Base-by-base conservation (phyloP, 768 basidiomycete species). In the Tephrocybe sp. region DNA sequence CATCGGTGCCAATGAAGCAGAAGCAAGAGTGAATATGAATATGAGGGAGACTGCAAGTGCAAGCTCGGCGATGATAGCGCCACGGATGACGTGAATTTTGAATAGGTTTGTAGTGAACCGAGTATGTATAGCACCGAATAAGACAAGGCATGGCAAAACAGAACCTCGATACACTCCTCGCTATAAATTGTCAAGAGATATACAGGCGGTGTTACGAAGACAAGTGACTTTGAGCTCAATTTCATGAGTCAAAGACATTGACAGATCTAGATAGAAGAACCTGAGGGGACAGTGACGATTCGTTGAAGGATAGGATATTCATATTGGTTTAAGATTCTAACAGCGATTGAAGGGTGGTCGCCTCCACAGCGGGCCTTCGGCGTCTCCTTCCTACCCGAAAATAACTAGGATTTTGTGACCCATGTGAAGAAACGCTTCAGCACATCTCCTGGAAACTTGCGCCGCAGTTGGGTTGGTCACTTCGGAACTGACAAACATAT, bases 351-450 rank as follows among this genome's bases (percentile, higher is more conserved):
- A 89, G 66, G 2, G 71, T 67, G 23, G 61, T 57, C 3, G 83
- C 70, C 61, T 88, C 86, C 48, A 68, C 23, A 83, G 58, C 25
- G 85, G 85, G 2, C 86, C 87, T 40, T 68, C 75, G 10, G 72
- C 70, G 55, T 88, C 86, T 14, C 86, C 87, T 66, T 88, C 87
- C 0, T 63, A 60, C 3, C 86, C 86, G 45, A 83, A 73, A 14
- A 81, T 66, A 15, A 56, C 54, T 53, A 83, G 68, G 4, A 85
- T 63, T 5, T 64, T 58, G 11, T 59, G 65, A 9, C 79, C 74
- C 48, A 78, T 60, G 21, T 54, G 54, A 15, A 86, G 64, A 55
- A 75, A 78, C 4, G 51, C 57, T 50, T 61, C 62, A 24, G 68
- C 68, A 41, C 67, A 65, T 5, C 58, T 60, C 39, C 68, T 65